Base-by-base conservation (phyloP, 2,329 filamentous ascomycete genomes). In the Fusarium chlamydosporum region DNA sequence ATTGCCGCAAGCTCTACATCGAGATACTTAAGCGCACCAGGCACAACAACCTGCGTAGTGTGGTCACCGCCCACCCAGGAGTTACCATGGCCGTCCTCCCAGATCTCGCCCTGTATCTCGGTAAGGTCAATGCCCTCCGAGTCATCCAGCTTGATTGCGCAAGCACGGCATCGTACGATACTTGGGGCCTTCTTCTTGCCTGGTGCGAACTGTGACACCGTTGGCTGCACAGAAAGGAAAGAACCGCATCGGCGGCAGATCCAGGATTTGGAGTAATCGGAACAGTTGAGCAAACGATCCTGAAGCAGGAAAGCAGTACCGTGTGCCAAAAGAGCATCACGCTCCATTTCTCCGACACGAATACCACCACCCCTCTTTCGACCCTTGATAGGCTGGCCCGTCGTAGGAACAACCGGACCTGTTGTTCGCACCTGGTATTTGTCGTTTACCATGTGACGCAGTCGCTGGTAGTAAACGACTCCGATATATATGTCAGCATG, bases 381-480 rank as follows among this genome's bases (percentile, higher is more conserved):
- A 69, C 96, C 96, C 84, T 98, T 97, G 85, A 99, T 96, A 40
- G 96, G 96, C 79, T 99, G 96, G 33, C 95, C 94, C 1, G 95
- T 98, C 16, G 96, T 89, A 26, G 91, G 88, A 56, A 96, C 96
- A 42, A 97, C 91, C 1, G 94, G 94, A 56, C 96, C 96, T 0
- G 96, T 98, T 4, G 96, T 98, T 80, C 96, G 90, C 57, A 98
- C 96, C 80, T 99, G 96, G 85, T 92, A 99, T 82, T 99, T 99
- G 82, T 99, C 96, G 87, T 97, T 98, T 58, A 99, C 96, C 96
- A 99, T 99, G 90, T 99, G 96, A 79, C 96, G 88, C 65, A 99
- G 87, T 79, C 96, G 91, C 82, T 99, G 96, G 85, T 99, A 99
- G 85, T 98, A 98, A 65, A 99, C 96, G 12, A 97, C 90, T 46